phyloP scores from a whole-genome alignment of 1,139 yeast species.

The Taphrina confusa region DNA sequence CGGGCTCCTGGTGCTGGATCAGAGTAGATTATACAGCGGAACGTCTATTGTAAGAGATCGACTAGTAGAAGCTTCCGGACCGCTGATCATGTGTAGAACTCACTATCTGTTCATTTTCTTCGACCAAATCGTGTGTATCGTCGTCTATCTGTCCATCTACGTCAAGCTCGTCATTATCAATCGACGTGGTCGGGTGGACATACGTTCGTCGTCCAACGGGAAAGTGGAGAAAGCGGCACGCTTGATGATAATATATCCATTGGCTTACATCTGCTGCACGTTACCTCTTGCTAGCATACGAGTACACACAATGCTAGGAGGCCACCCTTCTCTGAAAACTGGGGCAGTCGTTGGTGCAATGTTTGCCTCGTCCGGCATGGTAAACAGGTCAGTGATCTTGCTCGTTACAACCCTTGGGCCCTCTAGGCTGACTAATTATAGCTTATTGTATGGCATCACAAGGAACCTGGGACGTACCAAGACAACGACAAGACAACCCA shows the following conservation, averaged over 20 bases:
- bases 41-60: conserved; percentile 6
- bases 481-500: no score
- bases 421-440: no score
- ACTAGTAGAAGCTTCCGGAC: no score
- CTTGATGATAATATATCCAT: conserved; percentile 10
- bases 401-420: no score
- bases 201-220: neutral
- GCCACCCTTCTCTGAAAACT: neutral
- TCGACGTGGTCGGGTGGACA: neutral
- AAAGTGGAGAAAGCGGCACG: conserved; percentile 21
- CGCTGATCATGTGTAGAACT: neutral
- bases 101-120: conserved; percentile 17
- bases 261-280: conserved; percentile 14
- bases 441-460: conserved; percentile 17
- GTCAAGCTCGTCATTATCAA: neutral
- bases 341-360: conserved; percentile 6
- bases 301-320: conserved; percentile 10
- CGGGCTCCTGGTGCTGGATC: conserved; percentile 29
- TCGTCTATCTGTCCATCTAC: conserved; percentile 5
- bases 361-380: conserved; percentile 6
- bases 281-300: conserved; percentile 9
- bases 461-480: neutral
- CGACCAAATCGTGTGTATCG: conserved; percentile 10
- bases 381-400: conserved; percentile 7
- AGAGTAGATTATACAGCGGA: conserved; percentile 4